Percentiles rank a stretch among this genome's conserved stretches.
Conservation (phyloP, 345 rosid genomes). For the Kandelia obovata region DNA sequence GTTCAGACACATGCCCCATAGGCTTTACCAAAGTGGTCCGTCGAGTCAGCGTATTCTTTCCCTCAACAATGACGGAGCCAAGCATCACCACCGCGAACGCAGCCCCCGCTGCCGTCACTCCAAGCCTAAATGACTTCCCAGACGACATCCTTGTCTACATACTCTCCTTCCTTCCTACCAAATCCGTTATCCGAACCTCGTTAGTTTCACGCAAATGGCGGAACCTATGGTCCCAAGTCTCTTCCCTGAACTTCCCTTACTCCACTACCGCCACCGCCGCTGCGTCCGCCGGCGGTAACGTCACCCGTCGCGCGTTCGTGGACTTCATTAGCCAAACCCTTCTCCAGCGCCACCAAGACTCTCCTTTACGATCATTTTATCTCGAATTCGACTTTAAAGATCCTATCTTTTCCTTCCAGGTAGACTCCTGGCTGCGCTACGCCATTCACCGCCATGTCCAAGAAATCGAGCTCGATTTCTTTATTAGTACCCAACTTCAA, state of each 20-base stretch:
- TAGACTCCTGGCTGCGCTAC: conserved; percentile 5
- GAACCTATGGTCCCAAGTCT: conserved; percentile 1
- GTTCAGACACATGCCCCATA: too few species aligned
- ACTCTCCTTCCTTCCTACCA: conserved; percentile 7
- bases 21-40: too few species aligned
- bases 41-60: too few species aligned
- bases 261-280: not conserved
- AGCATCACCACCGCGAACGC: not conserved
- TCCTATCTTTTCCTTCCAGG: not conserved
- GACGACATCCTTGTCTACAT: conserved; percentile 6
- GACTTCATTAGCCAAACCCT: conserved; percentile 11
- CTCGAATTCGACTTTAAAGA: conserved; percentile 3
- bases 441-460: conserved; percentile 1
- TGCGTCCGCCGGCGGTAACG: too few species aligned
- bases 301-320: not conserved
- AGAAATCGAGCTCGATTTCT: conserved; percentile 3
- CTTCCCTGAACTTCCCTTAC: conserved; percentile 1
- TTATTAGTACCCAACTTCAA: not conserved
- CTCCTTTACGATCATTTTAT: conserved; percentile 6
- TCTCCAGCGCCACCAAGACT: not conserved
- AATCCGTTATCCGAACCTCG: not conserved
- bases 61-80: too few species aligned
- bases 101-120: not conserved
- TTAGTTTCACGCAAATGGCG: conserved; percentile 2
- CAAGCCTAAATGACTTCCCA: not conserved